Conservation (phyloP, 2,329 filamentous ascomycete genomes). For the Cladosporium sp. region DNA sequence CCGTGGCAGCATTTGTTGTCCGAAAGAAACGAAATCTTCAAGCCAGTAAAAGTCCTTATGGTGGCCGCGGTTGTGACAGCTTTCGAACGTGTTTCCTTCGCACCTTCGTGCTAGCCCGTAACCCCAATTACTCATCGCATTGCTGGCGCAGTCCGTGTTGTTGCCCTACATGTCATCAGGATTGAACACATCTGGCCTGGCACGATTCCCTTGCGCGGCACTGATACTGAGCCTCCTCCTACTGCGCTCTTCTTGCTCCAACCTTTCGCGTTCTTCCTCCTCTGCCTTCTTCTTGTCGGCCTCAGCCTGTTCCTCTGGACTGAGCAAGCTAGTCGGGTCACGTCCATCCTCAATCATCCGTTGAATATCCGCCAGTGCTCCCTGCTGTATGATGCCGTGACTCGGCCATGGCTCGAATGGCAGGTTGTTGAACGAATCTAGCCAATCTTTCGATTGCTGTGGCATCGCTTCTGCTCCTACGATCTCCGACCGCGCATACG, state of each 20-base stretch:
- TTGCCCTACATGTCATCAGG: constrained; percentile 27
- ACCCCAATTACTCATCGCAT: no score
- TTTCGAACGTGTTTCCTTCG: no score
- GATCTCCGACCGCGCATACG: constrained; percentile 14
- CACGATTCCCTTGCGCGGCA: constrained; percentile 11
- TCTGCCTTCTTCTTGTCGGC: constrained; percentile 31
- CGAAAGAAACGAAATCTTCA: no score
- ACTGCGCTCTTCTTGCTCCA: constrained; percentile 25
- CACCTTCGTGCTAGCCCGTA: no score
- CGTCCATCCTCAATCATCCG: constrained; percentile 57
- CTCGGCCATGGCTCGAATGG: constrained; percentile 73
- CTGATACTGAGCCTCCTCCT: constrained; percentile 15
- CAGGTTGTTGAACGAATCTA: constrained; percentile 52
- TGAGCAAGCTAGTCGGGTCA: constrained; percentile 47
- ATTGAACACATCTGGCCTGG: constrained; percentile 29
- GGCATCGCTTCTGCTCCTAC: constrained; percentile 27
- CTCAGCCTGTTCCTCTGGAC: constrained; percentile 41
- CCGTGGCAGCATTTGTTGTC: no score
- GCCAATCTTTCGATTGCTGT: constrained; percentile 13
- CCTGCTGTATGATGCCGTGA: constrained; percentile 63
- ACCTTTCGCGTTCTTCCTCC: constrained; percentile 37
- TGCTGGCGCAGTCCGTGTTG: neutral
- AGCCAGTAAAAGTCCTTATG: no score
- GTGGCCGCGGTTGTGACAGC: no score
- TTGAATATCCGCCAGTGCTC: constrained; percentile 60